Evolutionary conservation across 495 filamentous ascomycete genomes (phyloP).

Genomic region (Copromyces sp.): DNA sequence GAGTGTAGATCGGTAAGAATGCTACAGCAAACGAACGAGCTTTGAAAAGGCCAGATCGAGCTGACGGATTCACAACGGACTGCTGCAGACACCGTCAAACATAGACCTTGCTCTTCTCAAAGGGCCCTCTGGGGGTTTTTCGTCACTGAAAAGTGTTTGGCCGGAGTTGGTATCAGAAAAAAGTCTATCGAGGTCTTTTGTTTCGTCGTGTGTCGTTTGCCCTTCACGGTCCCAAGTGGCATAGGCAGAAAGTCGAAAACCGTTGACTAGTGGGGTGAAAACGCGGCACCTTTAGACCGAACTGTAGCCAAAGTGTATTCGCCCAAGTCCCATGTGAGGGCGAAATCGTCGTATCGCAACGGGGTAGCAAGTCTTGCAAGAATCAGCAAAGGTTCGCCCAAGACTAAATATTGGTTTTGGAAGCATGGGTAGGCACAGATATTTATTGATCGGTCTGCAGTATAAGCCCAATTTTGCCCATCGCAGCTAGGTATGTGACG

Average conservation of each 20-base stretch:
- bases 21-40: neutral
- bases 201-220: neutral
- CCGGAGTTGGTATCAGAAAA: neutral
- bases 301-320: neutral
- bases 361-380: neutral
- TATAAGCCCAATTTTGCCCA: neutral
- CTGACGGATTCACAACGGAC: neutral
- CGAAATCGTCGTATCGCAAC: neutral
- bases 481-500: neutral
- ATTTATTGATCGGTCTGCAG: neutral
- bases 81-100: neutral
- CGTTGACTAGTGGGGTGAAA: neutral
- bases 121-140: neutral
- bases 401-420: neutral
- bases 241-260: neutral
- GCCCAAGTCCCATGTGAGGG: neutral
- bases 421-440: neutral
- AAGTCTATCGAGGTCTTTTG: neutral
- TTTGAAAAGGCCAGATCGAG: neutral
- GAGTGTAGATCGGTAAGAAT: neutral
- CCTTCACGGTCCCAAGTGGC: neutral
- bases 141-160: neutral
- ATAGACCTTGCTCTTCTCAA: neutral
- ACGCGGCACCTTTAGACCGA: neutral
- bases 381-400: neutral